These are phyloP conservation scores for Phytopythium mirpurense DNA, from an alignment of 352 stramenopile species.

Conservation along the genomic window DNA sequence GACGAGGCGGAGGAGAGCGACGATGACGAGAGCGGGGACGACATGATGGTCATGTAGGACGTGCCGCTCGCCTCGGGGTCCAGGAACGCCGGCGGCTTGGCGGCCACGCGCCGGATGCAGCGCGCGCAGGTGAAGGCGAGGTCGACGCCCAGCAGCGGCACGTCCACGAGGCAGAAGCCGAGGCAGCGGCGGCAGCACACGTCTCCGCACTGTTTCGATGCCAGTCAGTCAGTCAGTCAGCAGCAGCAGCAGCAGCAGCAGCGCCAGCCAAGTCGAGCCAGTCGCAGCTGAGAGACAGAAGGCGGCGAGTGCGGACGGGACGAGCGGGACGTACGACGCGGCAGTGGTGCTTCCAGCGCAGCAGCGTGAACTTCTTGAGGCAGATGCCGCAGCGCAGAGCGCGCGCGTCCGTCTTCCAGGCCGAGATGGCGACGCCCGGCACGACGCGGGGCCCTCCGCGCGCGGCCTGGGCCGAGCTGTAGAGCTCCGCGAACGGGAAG, in stretches of 20 bases:
- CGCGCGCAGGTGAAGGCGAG: slow-evolving; percentile 58
- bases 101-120: slow-evolving; percentile 52
- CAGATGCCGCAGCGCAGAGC: slow-evolving; percentile 51
- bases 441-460: slow-evolving; percentile 33
- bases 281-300: no score
- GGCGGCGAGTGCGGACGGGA: neutral
- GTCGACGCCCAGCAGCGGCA: slow-evolving; percentile 54
- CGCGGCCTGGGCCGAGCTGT: slow-evolving; percentile 20
- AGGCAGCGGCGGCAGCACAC: slow-evolving; percentile 66
- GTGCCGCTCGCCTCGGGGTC: neutral
- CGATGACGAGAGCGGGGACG: slow-evolving; percentile 11
- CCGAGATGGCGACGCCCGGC: slow-evolving; percentile 35
- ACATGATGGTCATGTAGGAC: slow-evolving; percentile 7
- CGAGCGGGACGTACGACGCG: slow-evolving; percentile 35
- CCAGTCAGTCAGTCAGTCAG: slow-evolving; percentile 3
- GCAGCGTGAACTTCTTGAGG: slow-evolving; percentile 56
- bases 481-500: slow-evolving; percentile 43
- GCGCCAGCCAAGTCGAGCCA: no score
- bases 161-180: slow-evolving; percentile 62
- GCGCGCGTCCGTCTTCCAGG: slow-evolving; percentile 49
- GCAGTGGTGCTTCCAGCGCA: slow-evolving; percentile 67
- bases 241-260: no score
- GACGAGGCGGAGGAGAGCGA: slow-evolving; percentile 5
- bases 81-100: slow-evolving; percentile 15
- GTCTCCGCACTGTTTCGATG: slow-evolving; percentile 53